Conservation (phyloP, 2,329 filamentous ascomycete genomes). For the Beauveria rudraprayagi region DNA sequence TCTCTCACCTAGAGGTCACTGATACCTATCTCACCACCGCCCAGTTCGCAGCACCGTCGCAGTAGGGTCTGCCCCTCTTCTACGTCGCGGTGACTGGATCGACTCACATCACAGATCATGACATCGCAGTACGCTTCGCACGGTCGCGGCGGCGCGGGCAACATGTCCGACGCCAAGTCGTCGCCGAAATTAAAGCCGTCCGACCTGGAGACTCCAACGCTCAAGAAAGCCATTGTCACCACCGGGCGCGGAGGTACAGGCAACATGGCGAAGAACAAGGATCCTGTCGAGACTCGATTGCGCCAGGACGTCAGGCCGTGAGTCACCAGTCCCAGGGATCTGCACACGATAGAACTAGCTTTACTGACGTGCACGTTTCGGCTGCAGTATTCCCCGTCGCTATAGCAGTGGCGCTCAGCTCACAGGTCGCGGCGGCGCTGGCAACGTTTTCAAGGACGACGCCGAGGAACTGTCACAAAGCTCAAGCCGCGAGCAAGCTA, state of each 20-base stretch:
- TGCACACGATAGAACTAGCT: neutral
- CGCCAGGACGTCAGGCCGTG: constrained; percentile 76
- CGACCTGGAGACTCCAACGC: constrained; percentile 71
- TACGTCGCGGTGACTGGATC: neutral
- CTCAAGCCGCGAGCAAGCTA: constrained; percentile 24
- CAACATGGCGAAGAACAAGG: constrained; percentile 73
- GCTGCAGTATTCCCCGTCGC: constrained; percentile 43
- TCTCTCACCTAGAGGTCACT: too few relatives aligned
- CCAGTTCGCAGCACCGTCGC: too few relatives aligned
- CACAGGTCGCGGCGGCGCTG: constrained; percentile 66
- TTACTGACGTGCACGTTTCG: constrained; percentile 12
- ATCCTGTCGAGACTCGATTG: constrained; percentile 64
- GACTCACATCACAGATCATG: constrained; percentile 24
- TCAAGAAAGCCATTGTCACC: constrained; percentile 78
- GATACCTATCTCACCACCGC: too few relatives aligned
- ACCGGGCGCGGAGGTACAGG: constrained; percentile 83
- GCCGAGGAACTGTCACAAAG: constrained; percentile 22
- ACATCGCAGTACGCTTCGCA: constrained; percentile 47
- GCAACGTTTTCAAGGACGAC: constrained; percentile 54
- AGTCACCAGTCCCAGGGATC: constrained; percentile 25
- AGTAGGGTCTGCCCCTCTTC: too few relatives aligned
- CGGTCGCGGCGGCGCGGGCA: constrained; percentile 72
- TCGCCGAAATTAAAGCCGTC: constrained; percentile 45
- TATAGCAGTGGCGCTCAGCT: constrained; percentile 53
- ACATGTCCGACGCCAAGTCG: constrained; percentile 48